A percentile compares a stretch with the other conserved stretches of the same genome.
Conservation (phyloP, 1,284 basidiomycete genomes). For the Sanghuangporus sanghuang region DNA sequence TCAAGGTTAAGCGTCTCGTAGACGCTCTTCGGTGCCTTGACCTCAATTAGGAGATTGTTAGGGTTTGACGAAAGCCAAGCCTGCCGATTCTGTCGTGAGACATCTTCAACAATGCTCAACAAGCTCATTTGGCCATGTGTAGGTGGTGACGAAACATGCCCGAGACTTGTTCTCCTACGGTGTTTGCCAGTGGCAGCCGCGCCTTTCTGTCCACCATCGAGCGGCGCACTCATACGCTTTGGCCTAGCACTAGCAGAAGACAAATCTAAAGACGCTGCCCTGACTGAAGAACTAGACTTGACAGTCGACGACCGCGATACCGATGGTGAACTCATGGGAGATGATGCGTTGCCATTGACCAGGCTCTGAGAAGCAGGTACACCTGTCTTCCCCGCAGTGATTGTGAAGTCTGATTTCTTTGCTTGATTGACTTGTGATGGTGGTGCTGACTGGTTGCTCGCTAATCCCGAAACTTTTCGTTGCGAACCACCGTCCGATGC, state of each 20-base stretch:
- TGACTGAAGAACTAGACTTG: background rate
- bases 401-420: background rate
- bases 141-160: background rate
- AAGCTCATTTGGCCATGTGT: conserved; percentile 35
- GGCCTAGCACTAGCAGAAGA: background rate
- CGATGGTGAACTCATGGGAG: background rate
- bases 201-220: background rate
- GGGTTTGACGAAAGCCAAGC: conserved; percentile 26
- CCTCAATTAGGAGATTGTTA: conserved; percentile 25
- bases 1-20: background rate
- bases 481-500: background rate
- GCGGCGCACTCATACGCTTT: background rate
- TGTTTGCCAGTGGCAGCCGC: background rate
- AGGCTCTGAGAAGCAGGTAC: background rate
- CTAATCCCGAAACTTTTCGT: background rate
- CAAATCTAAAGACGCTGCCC: conserved; percentile 4
- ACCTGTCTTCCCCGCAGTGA: background rate
- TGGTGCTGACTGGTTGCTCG: background rate
- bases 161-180: background rate
- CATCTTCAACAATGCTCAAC: conserved; percentile 65
- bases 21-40: conserved; percentile 17
- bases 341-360: background rate
- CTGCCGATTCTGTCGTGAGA: conserved; percentile 38
- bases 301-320: conserved; percentile 9
- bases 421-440: background rate